Evolutionary conservation across 306 rosid species (phyloP).

Genomic region (Inga laurina): DNA sequence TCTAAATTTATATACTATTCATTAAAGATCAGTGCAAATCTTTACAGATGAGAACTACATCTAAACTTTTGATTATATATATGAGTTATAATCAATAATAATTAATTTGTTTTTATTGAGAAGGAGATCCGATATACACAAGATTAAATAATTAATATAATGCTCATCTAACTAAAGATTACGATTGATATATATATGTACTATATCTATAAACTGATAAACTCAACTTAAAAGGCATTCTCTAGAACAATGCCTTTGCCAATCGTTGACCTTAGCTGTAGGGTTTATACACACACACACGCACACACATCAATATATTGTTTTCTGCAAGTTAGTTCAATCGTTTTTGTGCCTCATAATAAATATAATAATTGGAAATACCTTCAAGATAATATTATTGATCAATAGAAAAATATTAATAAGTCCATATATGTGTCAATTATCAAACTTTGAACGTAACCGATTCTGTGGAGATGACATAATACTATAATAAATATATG

Average conservation of each 20-base stretch:
- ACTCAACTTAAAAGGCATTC: too few relatives aligned
- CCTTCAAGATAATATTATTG: neutral
- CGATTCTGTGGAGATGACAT: neutral
- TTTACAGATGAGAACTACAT: neutral
- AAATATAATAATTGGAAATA: neutral
- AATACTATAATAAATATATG: neutral
- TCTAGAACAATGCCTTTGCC: neutral
- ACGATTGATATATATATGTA: too few relatives aligned
- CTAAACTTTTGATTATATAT: neutral
- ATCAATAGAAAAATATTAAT: neutral
- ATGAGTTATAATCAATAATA: neutral
- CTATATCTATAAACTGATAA: too few relatives aligned
- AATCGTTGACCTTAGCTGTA: neutral
- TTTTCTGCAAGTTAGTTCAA: neutral
- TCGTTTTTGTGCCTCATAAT: neutral
- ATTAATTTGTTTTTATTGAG: neutral
- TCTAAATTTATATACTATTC: neutral
- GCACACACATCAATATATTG: too few relatives aligned
- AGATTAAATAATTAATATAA: neutral
- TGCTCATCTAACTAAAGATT: neutral
- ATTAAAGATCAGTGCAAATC: neutral
- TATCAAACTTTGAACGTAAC: neutral
- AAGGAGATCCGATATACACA: neutral
- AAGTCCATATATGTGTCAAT: neutral
- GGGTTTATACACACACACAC: too few relatives aligned